Percentiles rank a stretch among this genome's conserved stretches.
phyloP scores from a whole-genome alignment of 805 yeast genomes.

The Deakozyma indianensis region DNA sequence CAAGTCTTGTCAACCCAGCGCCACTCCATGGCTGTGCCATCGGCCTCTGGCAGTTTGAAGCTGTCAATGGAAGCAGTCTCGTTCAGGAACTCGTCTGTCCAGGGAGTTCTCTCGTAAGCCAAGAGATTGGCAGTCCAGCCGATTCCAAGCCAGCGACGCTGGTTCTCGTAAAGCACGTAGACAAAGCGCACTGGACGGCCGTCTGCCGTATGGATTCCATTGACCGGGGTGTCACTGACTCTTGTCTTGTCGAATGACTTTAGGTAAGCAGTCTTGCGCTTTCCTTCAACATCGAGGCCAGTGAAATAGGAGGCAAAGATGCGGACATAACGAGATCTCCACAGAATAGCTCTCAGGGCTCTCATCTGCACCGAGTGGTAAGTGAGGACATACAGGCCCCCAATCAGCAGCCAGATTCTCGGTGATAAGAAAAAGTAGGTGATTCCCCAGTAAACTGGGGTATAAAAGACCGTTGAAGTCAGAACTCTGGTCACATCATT shows the following conservation, averaged over 20 bases:
- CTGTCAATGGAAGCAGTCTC: conserved; percentile 65
- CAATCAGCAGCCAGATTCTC: conserved; percentile 41
- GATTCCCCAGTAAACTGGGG: conserved; percentile 68
- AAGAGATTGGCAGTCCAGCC: conserved; percentile 94
- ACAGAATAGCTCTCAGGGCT: conserved; percentile 67
- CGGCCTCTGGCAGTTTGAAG: conserved; percentile 68
- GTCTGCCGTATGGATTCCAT: conserved; percentile 2
- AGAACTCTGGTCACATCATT: conserved; percentile 68
- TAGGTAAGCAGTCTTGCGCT: conserved; percentile 28
- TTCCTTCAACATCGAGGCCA: conserved; percentile 53
- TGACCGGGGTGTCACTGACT: not conserved
- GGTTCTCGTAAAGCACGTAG: conserved; percentile 85
- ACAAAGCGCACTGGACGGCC: conserved; percentile 63
- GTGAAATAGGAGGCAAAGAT: conserved; percentile 66
- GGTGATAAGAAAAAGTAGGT: conserved; percentile 61
- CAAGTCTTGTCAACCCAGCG: conserved; percentile 90
- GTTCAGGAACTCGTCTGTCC: conserved; percentile 94
- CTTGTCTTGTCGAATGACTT: conserved; percentile 21
- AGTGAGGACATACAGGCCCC: conserved; percentile 51
- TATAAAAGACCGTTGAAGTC: conserved; percentile 70
- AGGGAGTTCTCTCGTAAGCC: conserved; percentile 85
- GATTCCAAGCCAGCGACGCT: conserved; percentile 92
- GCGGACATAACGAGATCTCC: conserved; percentile 69
- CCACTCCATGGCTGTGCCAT: conserved; percentile 65
- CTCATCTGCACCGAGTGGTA: conserved; percentile 81